Base-by-base conservation (phyloP, 495 filamentous ascomycete species). In the Aspergillus haitiensis region DNA sequence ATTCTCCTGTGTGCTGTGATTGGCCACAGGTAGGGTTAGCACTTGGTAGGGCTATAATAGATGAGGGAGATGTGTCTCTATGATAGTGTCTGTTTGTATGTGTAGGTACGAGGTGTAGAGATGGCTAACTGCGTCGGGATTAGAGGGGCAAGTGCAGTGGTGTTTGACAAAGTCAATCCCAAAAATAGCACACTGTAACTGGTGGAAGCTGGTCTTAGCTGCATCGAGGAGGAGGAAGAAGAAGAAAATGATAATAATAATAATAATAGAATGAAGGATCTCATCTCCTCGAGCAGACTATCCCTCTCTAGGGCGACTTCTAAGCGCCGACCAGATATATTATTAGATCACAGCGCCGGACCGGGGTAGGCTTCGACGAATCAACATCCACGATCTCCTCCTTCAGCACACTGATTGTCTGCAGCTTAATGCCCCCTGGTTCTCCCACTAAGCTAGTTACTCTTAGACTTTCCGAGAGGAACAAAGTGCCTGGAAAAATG, bases 241-340 rank as follows among this genome's bases (percentile, higher is more conserved):
- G 37, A 36, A 46, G 36, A 2, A 36, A 18, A 18, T 15, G n/a
- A n/a, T n/a, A 46, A 47, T 18, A 6, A 21, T 47, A 47, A 46
- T 16, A 16, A 46, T 46, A n/a, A 16, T 13, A n/a, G n/a, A 47
- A n/a, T n/a, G n/a, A 21, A 9, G 27, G 16, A 18, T 21, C 13
- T 40, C 37, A 40, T 47, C 48, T 58, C 37, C 49, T 42, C 66
- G 67, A 67, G 70, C 71, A 75, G 46, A 62, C 71, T 72, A 74
- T 63, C 65, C 59, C 35, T 33, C 56, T 60, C 52, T 33, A 68
- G 70, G 50, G 59, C 59, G 53, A 56, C 53, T 54, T 42, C 44
- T 63, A 63, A 63, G 61, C 61, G 61, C 61, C 56, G 52, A 59
- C 56, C 21, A 36, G 0, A 45, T 48, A 51, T 64, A 60, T 60